Conservation (phyloP, 805 yeast species). For the Candida bentonensis region DNA sequence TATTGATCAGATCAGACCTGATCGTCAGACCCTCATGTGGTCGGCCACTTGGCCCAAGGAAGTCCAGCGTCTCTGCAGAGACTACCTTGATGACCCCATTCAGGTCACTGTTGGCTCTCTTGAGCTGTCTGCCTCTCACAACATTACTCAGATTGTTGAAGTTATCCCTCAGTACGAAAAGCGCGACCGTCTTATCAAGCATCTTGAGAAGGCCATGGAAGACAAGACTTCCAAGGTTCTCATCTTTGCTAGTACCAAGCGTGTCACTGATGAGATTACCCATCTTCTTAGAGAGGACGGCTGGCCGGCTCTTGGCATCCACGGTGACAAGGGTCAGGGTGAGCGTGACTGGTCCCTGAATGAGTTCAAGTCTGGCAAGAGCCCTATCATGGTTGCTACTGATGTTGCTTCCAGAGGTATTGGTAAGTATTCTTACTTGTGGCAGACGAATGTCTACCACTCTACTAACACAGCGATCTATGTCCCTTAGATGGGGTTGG, state of each 20-base stretch:
- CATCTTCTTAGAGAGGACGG: conserved; percentile 87
- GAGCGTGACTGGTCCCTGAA: conserved; percentile 98
- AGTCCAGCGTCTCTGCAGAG: conserved; percentile 84
- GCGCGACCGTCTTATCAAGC: conserved; percentile 77
- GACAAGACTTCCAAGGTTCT: conserved; percentile 59
- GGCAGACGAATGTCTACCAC: too few relatives aligned
- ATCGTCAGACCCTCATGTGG: conserved; percentile 99
- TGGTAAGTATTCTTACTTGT: conserved; percentile 12
- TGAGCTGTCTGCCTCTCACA: conserved; percentile 93
- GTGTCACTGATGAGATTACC: conserved; percentile 94
- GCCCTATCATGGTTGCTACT: conserved; percentile 97
- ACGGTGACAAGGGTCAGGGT: conserved; percentile 94
- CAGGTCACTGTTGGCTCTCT: conserved; percentile 95
- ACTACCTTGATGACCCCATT: conserved; percentile 82
- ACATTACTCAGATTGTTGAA: conserved; percentile 85
- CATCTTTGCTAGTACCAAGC: conserved; percentile 91
- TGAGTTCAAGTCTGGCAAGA: conserved; percentile 84
- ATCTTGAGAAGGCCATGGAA: conserved; percentile 67
- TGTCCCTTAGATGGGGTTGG: too few relatives aligned
- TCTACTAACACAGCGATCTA: too few relatives aligned
- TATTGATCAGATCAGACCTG: conserved; percentile 96
- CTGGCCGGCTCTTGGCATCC: conserved; percentile 97
- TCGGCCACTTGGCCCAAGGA: conserved; percentile 99
- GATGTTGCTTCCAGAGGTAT: conserved; percentile 99
- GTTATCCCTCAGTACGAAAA: conserved; percentile 86